A percentile compares a stretch with the other conserved stretches of the same genome.
Conservation (phyloP, 176 grass and related monocot species). For the Rhipidocladum racemiflorum region DNA sequence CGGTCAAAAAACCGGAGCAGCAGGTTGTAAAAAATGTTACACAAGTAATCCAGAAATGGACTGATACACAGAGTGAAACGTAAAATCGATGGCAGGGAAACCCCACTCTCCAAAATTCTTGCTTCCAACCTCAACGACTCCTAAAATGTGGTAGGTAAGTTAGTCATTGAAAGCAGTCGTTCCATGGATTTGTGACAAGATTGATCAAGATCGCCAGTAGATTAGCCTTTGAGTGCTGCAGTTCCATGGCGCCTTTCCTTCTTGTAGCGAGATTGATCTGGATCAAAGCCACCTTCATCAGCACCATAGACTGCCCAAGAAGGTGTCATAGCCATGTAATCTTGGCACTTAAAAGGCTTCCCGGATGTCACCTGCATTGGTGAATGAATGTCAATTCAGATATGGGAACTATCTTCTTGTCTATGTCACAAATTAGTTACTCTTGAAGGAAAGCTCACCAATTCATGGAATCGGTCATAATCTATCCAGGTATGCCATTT, state of each 20-base stretch:
- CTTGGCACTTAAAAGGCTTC: constrained; percentile 68
- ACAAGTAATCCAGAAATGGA: background rate
- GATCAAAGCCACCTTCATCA: constrained; percentile 85
- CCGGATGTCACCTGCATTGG: constrained; percentile 67
- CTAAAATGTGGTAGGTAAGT: background rate
- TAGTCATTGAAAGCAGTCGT: constrained; percentile 21
- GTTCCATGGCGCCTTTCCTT: constrained; percentile 92
- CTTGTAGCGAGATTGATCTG: constrained; percentile 85
- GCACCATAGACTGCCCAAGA: constrained; percentile 92
- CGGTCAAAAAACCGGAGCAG: too few species aligned
- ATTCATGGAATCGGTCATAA: constrained; percentile 81
- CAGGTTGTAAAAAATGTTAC: too few species aligned
- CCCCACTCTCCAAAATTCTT: background rate
- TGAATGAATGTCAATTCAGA: constrained; percentile 21
- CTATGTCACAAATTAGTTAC: background rate
- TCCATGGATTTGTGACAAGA: constrained; percentile 46
- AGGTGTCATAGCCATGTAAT: constrained; percentile 79
- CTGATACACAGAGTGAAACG: background rate
- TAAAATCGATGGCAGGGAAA: background rate
- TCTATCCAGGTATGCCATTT: constrained; percentile 98
- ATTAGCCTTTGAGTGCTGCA: constrained; percentile 40
- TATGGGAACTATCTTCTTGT: background rate
- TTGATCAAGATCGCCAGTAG: constrained; percentile 30
- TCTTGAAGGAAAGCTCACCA: constrained; percentile 53
- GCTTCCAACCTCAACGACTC: constrained; percentile 11